A percentile compares a stretch with the other conserved stretches of the same genome.
These are phyloP conservation scores for Amanita muscaria DNA, from an alignment of 768 basidiomycete species.

Conservation along the genomic window DNA sequence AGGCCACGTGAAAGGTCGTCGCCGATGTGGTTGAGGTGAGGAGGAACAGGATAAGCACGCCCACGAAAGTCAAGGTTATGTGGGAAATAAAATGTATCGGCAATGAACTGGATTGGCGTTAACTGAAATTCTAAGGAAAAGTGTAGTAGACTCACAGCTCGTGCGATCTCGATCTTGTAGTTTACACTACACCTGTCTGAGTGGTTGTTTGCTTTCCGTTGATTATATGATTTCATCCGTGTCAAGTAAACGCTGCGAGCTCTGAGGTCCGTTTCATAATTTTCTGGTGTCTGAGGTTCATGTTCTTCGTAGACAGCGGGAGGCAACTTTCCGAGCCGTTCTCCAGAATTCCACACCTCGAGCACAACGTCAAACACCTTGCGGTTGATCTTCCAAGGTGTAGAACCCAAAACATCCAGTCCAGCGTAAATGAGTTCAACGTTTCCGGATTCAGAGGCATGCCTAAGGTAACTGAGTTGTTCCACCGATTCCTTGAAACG, in stretches of 20 bases:
- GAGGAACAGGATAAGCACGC: conserved; percentile 92
- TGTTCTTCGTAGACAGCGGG: conserved; percentile 55
- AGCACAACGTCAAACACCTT: conserved; percentile 67
- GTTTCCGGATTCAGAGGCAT: conserved; percentile 64
- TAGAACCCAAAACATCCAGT: conserved; percentile 82
- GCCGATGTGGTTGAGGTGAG: conserved; percentile 91
- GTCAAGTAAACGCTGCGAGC: conserved; percentile 44
- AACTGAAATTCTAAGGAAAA: conserved; percentile 10
- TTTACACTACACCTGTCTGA: conserved; percentile 89
- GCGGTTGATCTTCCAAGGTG: conserved; percentile 86
- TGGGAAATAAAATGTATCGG: conserved; percentile 84
- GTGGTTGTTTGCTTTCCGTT: conserved; percentile 72
- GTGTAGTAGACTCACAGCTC: conserved; percentile 48
- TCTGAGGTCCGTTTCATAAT: conserved; percentile 40
- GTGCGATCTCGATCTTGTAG: conserved; percentile 94
- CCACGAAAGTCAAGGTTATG: conserved; percentile 98
- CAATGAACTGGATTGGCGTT: conserved; percentile 52
- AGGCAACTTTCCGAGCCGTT: conserved; percentile 77
- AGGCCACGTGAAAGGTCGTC: conserved; percentile 89
- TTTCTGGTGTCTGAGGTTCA: conserved; percentile 51
- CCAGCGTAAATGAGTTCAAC: conserved; percentile 83
- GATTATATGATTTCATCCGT: conserved; percentile 44
- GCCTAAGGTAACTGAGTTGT: conserved; percentile 68
- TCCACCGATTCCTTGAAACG: conserved; percentile 88
- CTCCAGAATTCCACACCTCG: conserved; percentile 81